Evolutionary conservation across 371 early-diverging fungal genomes (phyloP).

Genomic region (Mortierella sp.): DNA sequence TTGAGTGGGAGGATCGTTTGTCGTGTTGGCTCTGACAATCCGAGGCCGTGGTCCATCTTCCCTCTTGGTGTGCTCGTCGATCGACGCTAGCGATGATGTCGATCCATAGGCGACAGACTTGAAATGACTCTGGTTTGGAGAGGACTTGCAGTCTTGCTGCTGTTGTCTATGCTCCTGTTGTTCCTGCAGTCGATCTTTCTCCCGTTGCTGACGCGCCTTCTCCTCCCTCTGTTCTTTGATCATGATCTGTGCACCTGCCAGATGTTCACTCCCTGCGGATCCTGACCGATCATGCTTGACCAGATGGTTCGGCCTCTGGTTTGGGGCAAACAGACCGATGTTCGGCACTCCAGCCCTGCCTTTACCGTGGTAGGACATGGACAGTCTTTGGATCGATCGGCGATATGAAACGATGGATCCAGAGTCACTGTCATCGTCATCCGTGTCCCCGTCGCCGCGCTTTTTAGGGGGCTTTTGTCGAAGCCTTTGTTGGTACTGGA

Average conservation of each 20-base stretch:
- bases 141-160: conserved; percentile 1
- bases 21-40: conserved; percentile 21
- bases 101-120: conserved; percentile 1
- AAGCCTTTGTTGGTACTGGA: conserved; percentile 46
- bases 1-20: not conserved
- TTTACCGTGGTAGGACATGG: conserved; percentile 26
- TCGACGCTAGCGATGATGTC: conserved; percentile 21
- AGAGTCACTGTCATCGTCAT: conserved; percentile 43
- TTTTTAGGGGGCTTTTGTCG: conserved; percentile 43
- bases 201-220: conserved; percentile 2
- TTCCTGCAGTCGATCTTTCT: conserved; percentile 8
- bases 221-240: conserved; percentile 5
- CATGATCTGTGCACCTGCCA: not conserved
- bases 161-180: conserved; percentile 2
- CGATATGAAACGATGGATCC: conserved; percentile 36
- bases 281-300: conserved; percentile 15
- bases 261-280: conserved; percentile 1
- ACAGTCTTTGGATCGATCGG: conserved; percentile 35
- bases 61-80: conserved; percentile 11
- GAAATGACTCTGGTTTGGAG: conserved; percentile 3
- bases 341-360: conserved; percentile 42
- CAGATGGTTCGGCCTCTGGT: conserved; percentile 16
- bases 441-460: conserved; percentile 39
- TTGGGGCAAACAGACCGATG: conserved; percentile 35
- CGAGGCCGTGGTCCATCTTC: conserved; percentile 17